A percentile compares a stretch with the other conserved stretches of the same genome.
Evolutionary conservation across 805 yeast species (phyloP).

Genomic region (Pichia nakasei): DNA sequence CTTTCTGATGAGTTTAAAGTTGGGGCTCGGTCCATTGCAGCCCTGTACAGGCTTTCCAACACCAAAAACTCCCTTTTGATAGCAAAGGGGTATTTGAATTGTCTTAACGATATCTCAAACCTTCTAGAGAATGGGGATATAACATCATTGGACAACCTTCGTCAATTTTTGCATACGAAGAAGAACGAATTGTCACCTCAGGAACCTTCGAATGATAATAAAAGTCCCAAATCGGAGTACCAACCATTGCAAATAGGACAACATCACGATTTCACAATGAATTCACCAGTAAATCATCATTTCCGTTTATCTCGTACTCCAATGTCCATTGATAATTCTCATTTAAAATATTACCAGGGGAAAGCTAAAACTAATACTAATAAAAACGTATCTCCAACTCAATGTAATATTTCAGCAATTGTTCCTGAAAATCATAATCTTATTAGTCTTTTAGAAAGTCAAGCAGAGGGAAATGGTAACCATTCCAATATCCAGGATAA

Average conservation of each 20-base stretch:
- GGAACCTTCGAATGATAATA: not conserved
- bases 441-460: no score
- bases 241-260: slow-evolving; percentile 6
- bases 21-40: slow-evolving; percentile 66
- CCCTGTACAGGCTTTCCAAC: slow-evolving; percentile 53
- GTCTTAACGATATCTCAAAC: slow-evolving; percentile 43
- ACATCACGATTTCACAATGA: slow-evolving; percentile 12
- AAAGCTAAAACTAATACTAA: not conserved
- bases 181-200: slow-evolving; percentile 15
- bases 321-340: slow-evolving; percentile 9
- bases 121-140: slow-evolving; percentile 16
- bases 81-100: slow-evolving; percentile 52
- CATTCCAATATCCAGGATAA: not conserved
- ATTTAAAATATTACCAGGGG: slow-evolving; percentile 3
- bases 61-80: slow-evolving; percentile 38
- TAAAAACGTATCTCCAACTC: not conserved
- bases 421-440: no score
- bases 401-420: not conserved
- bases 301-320: slow-evolving; percentile 22
- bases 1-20: slow-evolving; percentile 55
- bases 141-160: slow-evolving; percentile 30
- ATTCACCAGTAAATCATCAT: slow-evolving; percentile 17
- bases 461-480: no score
- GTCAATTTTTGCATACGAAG: slow-evolving; percentile 28
- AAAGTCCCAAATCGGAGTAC: not conserved